These are phyloP conservation scores for Straminergon stramineum DNA, from an alignment of 225 moss, liverwort and hornwort species.

Conservation along the genomic window DNA sequence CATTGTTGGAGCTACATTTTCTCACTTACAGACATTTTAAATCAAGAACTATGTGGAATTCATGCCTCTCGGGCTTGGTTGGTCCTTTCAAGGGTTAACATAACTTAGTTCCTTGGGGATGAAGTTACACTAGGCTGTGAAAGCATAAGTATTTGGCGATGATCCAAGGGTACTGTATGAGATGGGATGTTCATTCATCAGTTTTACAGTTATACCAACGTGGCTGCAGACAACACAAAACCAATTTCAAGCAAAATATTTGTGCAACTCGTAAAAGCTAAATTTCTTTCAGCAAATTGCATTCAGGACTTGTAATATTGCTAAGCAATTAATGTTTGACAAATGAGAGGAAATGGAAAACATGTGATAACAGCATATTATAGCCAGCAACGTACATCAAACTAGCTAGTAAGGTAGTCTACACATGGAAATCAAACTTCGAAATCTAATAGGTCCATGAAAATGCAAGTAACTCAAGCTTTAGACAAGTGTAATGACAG, in stretches of 20 bases:
- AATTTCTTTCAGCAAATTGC: background rate
- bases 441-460: background rate
- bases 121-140: background rate
- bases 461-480: background rate
- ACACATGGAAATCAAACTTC: background rate
- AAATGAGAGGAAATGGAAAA: background rate
- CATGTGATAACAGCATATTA: background rate
- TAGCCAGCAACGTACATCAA: background rate
- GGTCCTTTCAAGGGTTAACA: no score
- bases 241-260: background rate
- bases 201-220: background rate
- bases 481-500: background rate
- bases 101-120: background rate
- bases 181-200: background rate
- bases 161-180: background rate
- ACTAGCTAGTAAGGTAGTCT: background rate
- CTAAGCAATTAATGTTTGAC: background rate
- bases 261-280: background rate
- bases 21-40: background rate
- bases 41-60: background rate
- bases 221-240: background rate
- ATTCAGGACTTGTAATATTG: background rate
- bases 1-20: no score
- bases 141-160: background rate
- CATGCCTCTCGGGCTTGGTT: fast-evolving